Evolutionary conservation across 192 early-diverging fungal genomes (phyloP).

Genomic region (Pilaira anomala): DNA sequence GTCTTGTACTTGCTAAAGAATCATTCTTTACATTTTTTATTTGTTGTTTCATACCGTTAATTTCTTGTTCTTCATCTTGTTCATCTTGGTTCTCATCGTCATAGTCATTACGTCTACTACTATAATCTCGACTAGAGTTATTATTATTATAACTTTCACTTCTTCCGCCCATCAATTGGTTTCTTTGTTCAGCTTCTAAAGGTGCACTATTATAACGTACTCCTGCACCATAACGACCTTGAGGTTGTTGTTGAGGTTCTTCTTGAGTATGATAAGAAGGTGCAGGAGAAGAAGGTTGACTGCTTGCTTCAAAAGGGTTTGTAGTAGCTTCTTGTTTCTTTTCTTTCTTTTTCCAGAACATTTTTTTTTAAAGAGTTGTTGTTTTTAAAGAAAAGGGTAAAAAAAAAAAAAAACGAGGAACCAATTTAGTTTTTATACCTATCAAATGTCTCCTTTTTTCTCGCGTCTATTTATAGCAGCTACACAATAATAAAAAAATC

Average conservation of each 20-base stretch:
- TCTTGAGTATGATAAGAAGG: conserved; percentile 13
- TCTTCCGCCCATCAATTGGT: conserved; percentile 7
- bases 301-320: conserved; percentile 31
- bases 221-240: conserved; percentile 12
- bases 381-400: background rate
- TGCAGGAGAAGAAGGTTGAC: conserved; percentile 14
- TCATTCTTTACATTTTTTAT: conserved; percentile 62
- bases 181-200: conserved; percentile 11
- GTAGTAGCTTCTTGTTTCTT: conserved; percentile 21
- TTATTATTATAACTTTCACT: conserved; percentile 4
- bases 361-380: too few relatives aligned
- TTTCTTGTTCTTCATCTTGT: conserved; percentile 62
- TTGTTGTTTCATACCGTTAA: conserved; percentile 57
- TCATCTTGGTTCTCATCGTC: conserved; percentile 19
- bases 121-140: background rate
- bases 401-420: background rate
- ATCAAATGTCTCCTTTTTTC: too few relatives aligned
- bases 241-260: conserved; percentile 8
- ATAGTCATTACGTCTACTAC: background rate
- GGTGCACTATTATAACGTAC: conserved; percentile 10
- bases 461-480: too few relatives aligned
- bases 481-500: too few relatives aligned
- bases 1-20: conserved; percentile 63
- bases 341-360: conserved; percentile 37
- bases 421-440: too few relatives aligned